Evolutionary conservation across 305 asterid genomes (phyloP).

Genomic region (Euphrasia arctica): DNA sequence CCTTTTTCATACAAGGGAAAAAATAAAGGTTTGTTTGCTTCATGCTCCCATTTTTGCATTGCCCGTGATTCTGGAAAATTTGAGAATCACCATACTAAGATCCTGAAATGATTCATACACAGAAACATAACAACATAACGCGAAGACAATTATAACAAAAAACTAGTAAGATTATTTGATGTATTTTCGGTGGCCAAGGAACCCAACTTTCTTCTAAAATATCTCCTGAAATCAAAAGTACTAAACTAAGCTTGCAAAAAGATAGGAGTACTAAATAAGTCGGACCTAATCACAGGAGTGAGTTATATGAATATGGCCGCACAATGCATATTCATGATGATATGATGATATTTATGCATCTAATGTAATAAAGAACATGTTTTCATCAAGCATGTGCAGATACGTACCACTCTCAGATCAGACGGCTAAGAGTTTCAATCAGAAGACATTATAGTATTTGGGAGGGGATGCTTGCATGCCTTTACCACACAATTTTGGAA

Average conservation of each 20-base stretch:
- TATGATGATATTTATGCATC: not conserved
- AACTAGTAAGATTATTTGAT: not conserved
- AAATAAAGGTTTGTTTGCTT: constrained; percentile 1
- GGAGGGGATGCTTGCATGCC: not conserved
- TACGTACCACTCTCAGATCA: not conserved
- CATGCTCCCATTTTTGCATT: constrained; percentile 22
- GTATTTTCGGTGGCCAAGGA: not conserved
- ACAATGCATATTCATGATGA: no score
- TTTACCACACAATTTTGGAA: not conserved
- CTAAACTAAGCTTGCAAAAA: not conserved
- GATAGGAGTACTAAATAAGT: not conserved
- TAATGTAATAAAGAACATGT: not conserved
- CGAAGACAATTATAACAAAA: not conserved
- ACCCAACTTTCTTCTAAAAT: not conserved
- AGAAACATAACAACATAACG: not conserved
- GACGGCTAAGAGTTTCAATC: not conserved
- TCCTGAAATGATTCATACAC: not conserved
- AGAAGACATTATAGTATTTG: not conserved
- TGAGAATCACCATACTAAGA: not conserved
- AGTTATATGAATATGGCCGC: not conserved
- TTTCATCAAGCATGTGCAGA: no score
- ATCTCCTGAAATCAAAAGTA: not conserved
- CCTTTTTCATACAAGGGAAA: constrained; percentile 14
- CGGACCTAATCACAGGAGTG: not conserved
- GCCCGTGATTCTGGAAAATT: constrained; percentile 24